phyloP scores from a whole-genome alignment of 352 stramenopile species.

The Phytophthora quininea region DNA sequence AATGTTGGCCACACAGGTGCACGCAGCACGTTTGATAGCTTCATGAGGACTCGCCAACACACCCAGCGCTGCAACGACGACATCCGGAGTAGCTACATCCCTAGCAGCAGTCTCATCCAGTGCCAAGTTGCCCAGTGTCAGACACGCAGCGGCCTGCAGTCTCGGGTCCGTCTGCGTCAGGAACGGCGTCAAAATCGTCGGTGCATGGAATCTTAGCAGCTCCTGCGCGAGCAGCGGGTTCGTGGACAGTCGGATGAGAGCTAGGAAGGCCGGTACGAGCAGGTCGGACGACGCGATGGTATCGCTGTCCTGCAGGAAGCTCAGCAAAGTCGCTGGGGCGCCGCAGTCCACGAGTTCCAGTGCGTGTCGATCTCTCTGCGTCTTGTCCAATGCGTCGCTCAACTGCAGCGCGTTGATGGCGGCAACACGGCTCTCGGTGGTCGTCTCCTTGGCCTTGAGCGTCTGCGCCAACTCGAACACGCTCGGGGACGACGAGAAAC shows the following conservation, averaged over 20 bases:
- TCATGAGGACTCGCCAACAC: conserved; percentile 62
- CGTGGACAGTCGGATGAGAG: conserved; percentile 64
- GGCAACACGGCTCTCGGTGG: conserved; percentile 35
- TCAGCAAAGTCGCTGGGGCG: conserved; percentile 47
- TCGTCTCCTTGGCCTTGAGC: conserved; percentile 45
- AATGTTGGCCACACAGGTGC: conserved; percentile 62
- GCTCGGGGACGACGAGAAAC: conserved; percentile 19
- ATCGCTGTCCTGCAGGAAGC: conserved; percentile 58
- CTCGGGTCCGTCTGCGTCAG: conserved; percentile 53
- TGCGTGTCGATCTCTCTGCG: conserved; percentile 44
- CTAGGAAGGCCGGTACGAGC: conserved; percentile 66
- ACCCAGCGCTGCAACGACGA: conserved; percentile 50
- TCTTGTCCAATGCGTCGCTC: conserved; percentile 25
- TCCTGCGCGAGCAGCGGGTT: conserved; percentile 60
- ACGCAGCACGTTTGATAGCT: conserved; percentile 60
- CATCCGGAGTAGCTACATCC: conserved; percentile 35
- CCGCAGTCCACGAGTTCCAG: conserved; percentile 66
- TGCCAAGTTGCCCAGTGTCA: conserved; percentile 70
- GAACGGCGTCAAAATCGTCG: conserved; percentile 48
- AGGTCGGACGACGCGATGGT: conserved; percentile 52
- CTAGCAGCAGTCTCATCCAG: conserved; percentile 41
- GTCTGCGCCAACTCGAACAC: conserved; percentile 35
- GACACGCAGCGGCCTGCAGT: conserved; percentile 65
- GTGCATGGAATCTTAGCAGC: conserved; percentile 56
- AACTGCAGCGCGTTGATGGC: conserved; percentile 45